A percentile compares a stretch with the other conserved stretches of the same genome.
These are phyloP conservation scores for Schizosaccharomyces octosporus DNA, from an alignment of 805 yeast species.

Conservation along the genomic window DNA sequence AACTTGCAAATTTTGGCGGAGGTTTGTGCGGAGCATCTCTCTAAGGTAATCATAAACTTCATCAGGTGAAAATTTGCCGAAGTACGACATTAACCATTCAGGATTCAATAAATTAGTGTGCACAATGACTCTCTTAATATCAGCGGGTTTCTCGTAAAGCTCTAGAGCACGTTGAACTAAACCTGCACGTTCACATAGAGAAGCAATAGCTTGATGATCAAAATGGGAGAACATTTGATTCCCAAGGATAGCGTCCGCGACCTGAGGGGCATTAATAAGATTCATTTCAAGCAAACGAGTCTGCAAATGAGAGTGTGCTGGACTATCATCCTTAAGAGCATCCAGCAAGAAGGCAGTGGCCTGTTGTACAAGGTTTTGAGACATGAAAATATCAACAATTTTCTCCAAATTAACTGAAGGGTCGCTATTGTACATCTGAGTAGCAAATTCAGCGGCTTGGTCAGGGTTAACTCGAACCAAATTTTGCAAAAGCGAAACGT, in stretches of 20 bases:
- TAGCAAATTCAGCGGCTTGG: constrained; percentile 90
- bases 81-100: constrained; percentile 82
- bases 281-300: constrained; percentile 83
- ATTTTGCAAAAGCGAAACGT: constrained; percentile 67
- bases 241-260: constrained; percentile 94
- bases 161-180: constrained; percentile 86
- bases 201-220: constrained; percentile 80
- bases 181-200: constrained; percentile 88
- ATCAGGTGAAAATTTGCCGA: constrained; percentile 83
- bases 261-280: constrained; percentile 91
- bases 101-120: constrained; percentile 64
- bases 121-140: constrained; percentile 81
- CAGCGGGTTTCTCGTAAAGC: constrained; percentile 81
- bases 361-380: constrained; percentile 85
- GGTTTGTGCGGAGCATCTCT: constrained; percentile 57
- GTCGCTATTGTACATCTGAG: constrained; percentile 42
- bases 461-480: constrained; percentile 87
- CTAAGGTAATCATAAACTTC: constrained; percentile 71
- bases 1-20: constrained; percentile 72
- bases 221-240: constrained; percentile 87
- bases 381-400: constrained; percentile 76
- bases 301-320: constrained; percentile 87
- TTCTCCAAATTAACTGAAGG: constrained; percentile 55
- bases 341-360: constrained; percentile 93
- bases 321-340: constrained; percentile 79